Evolutionary conservation across 164 flowering plant species (phyloP).

Genomic region (Warburgia ugandensis): DNA sequence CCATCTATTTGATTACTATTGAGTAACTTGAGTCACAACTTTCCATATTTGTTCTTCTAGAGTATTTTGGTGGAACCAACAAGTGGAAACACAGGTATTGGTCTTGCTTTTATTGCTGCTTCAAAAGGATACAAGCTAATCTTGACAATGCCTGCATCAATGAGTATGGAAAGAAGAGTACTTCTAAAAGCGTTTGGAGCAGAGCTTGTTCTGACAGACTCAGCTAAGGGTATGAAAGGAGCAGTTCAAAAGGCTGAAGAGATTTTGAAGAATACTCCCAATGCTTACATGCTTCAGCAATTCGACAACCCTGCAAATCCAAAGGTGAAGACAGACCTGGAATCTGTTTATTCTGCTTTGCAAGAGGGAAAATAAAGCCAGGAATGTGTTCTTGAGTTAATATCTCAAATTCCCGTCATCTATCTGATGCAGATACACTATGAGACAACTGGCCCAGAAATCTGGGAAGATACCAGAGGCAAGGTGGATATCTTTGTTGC

Average conservation of each 20-base stretch:
- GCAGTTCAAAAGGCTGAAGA: constrained; percentile 83
- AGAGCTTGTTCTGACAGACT: constrained; percentile 68
- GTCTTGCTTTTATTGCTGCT: constrained; percentile 91
- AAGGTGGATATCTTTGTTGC: constrained; percentile 91
- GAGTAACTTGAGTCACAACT: no score
- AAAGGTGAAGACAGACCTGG: constrained; percentile 27
- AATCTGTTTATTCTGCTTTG: background rate
- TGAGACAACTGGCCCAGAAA: constrained; percentile 98
- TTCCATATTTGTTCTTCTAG: constrained; percentile 17
- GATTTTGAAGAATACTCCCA: constrained; percentile 58
- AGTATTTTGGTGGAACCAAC: constrained; percentile 83
- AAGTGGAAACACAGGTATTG: constrained; percentile 92
- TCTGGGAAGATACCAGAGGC: constrained; percentile 95
- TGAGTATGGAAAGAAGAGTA: constrained; percentile 88
- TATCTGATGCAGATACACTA: constrained; percentile 57
- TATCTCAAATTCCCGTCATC: background rate
- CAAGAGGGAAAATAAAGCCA: background rate
- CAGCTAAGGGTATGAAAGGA: constrained; percentile 84
- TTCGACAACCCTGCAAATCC: constrained; percentile 93
- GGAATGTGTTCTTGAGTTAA: background rate
- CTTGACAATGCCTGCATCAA: constrained; percentile 89
- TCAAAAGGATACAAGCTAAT: constrained; percentile 76
- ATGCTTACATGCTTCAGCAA: constrained; percentile 84
- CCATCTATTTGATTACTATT: background rate
- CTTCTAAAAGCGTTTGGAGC: constrained; percentile 90